Evolutionary conservation across 306 rosid species (phyloP), one percentile per base, ranked within the genome.

Genomic region (Sicyos edulis): DNA sequence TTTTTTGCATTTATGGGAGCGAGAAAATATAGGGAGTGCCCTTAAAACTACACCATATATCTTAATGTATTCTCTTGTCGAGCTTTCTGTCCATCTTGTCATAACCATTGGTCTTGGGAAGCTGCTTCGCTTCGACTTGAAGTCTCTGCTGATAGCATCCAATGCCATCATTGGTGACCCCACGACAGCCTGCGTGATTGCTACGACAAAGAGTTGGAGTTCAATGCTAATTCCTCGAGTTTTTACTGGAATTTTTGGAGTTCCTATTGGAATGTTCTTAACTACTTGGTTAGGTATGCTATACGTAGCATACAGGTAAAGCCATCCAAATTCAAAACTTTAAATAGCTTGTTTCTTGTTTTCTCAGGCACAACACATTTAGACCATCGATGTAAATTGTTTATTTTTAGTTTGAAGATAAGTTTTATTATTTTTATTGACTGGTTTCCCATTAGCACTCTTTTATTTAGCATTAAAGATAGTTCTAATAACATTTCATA

Each of bases 181-280:
- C 37, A 80, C 87, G 13, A 78, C 87, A 0, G 89, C 85, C 12
- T 82, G 88, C 72, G 91, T 88, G 50, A 85, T 87, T 91, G 92
- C 91, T 61, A 82, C 86, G 6, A 82, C 89, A 54, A 87, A 82
- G 80, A 85, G 86, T 67, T 89, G 96, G 91, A 54, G 58, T 44
- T 89, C 96, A 10, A 80, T 89, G 79, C 54, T 89, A 54, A 84
- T 89, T 64, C 86, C 92, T 49, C 87, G 88, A 53, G 84, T 89
- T 85, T 92, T 87, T 74, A 90, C 86, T 70, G 96, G 96, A 76
- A 85, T 87, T 65, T 86, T 89, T 44, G 92, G 92, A 24, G 81
- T 84, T 49, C 78, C 85, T 54, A 82, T 89, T 3, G 96, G 89
- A 21, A 85, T 91, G 78, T 89, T 89, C 79, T 84, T 87, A n/a